A percentile compares a stretch with the other conserved stretches of the same genome.
Evolutionary conservation across 2,329 filamentous ascomycete species (phyloP).

Genomic region (Neurospora crassa): DNA sequence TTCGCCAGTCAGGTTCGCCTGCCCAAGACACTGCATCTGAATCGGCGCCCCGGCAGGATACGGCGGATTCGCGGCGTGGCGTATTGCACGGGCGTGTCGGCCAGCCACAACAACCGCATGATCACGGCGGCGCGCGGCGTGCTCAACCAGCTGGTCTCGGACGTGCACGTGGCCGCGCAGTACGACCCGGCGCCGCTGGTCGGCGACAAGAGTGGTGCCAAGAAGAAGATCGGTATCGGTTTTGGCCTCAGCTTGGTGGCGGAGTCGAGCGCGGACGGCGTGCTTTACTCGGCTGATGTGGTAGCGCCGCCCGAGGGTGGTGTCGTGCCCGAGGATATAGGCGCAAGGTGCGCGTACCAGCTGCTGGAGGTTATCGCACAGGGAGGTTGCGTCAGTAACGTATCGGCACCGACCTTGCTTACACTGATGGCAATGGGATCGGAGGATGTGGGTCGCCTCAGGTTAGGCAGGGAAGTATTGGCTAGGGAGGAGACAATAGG

Average conservation of each 20-base stretch:
- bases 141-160: conserved; percentile 74
- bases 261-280: conserved; percentile 73
- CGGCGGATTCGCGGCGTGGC: conserved; percentile 87
- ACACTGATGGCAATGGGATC: conserved; percentile 96
- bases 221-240: conserved; percentile 66
- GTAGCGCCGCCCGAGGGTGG: conserved; percentile 67
- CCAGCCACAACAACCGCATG: conserved; percentile 89
- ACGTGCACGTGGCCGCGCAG: conserved; percentile 81
- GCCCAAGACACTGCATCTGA: conserved; percentile 85
- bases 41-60: conserved; percentile 71
- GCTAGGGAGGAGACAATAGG: conserved; percentile 72
- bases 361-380: conserved; percentile 72
- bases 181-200: conserved; percentile 59
- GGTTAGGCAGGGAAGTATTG: conserved; percentile 71
- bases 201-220: conserved; percentile 42
- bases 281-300: conserved; percentile 81
- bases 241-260: conserved; percentile 88
- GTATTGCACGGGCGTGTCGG: conserved; percentile 85
- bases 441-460: conserved; percentile 84
- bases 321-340: conserved; percentile 80
- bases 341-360: conserved; percentile 79
- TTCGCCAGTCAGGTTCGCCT: conserved; percentile 90
- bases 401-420: conserved; percentile 65
- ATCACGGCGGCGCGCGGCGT: conserved; percentile 84
- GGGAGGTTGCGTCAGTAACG: conserved; percentile 70